These are phyloP conservation scores for Chlamydomonas reinhardtii DNA, from an alignment of 163 green algal genomes.

Conservation along the genomic window DNA sequence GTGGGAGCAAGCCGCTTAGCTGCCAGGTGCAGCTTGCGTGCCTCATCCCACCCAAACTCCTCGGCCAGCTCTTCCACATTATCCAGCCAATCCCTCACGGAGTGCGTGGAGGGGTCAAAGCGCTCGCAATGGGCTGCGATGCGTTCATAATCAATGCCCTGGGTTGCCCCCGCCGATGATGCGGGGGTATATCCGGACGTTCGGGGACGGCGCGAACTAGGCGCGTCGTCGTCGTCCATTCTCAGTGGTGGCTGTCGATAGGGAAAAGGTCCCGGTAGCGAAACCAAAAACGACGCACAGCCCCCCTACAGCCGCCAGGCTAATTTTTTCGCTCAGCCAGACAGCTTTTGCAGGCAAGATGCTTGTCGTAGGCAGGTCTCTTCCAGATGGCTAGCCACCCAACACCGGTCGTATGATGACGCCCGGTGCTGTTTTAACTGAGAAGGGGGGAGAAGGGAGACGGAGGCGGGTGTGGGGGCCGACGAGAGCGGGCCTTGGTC, in stretches of 20 bases:
- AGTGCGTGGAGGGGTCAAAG: not conserved
- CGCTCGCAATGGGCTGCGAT: not conserved
- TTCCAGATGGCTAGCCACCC: no score
- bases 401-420: no score
- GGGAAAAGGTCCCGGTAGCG: not conserved
- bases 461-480: no score
- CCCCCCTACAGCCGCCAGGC: no score
- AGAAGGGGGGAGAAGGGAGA: no score
- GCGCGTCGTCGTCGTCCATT: not conserved
- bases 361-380: no score
- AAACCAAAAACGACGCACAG: not conserved
- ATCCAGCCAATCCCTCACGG: not conserved
- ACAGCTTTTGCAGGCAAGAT: not conserved
- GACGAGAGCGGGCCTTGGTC: no score
- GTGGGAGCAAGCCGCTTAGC: not conserved
- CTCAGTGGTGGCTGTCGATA: not conserved
- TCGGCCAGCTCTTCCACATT: not conserved
- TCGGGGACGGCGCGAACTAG: not conserved
- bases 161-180: not conserved
- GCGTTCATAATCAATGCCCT: not conserved
- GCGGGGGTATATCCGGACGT: not conserved
- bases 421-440: no score
- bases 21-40: not conserved
- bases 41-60: not conserved
- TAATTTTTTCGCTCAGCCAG: not conserved